Evolutionary conservation across 2,329 filamentous ascomycete genomes (phyloP).

Genomic region (Arthrobotrys megalospora): DNA sequence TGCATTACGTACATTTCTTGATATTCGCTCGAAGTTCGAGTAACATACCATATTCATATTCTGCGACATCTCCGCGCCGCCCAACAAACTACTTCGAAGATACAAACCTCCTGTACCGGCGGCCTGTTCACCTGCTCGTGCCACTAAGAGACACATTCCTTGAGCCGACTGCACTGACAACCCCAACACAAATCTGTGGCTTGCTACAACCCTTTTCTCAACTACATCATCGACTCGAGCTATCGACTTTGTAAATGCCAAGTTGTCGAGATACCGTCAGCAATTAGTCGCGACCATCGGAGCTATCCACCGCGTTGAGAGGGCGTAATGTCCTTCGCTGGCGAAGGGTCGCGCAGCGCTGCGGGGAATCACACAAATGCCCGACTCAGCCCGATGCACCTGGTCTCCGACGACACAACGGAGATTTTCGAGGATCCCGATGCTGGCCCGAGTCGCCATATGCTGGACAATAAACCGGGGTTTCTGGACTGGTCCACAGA

Average conservation of each 20-base stretch:
- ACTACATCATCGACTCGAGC: neutral
- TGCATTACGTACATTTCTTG: conserved; percentile 20
- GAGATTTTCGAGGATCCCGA: conserved; percentile 32
- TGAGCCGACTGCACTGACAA: conserved; percentile 1
- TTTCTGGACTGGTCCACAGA: conserved; percentile 86
- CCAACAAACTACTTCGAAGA: neutral
- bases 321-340: conserved; percentile 52
- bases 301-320: conserved; percentile 24
- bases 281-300: conserved; percentile 23
- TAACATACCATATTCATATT: too few species aligned
- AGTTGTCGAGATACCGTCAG: neutral
- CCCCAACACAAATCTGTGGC: neutral
- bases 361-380: conserved; percentile 39
- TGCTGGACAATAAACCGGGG: conserved; percentile 46
- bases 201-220: neutral
- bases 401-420: conserved; percentile 25
- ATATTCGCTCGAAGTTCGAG: conserved; percentile 19
- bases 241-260: conserved; percentile 26
- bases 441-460: conserved; percentile 35
- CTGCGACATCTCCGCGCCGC: neutral
- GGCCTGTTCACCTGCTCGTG: conserved; percentile 12
- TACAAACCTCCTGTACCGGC: conserved; percentile 4
- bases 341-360: conserved; percentile 55
- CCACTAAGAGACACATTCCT: conserved; percentile 1
- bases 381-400: conserved; percentile 43